Percentiles rank a stretch among this genome's conserved stretches.
Evolutionary conservation across 2,329 filamentous ascomycete genomes (phyloP).

Genomic region (Aspergillus neotritici): DNA sequence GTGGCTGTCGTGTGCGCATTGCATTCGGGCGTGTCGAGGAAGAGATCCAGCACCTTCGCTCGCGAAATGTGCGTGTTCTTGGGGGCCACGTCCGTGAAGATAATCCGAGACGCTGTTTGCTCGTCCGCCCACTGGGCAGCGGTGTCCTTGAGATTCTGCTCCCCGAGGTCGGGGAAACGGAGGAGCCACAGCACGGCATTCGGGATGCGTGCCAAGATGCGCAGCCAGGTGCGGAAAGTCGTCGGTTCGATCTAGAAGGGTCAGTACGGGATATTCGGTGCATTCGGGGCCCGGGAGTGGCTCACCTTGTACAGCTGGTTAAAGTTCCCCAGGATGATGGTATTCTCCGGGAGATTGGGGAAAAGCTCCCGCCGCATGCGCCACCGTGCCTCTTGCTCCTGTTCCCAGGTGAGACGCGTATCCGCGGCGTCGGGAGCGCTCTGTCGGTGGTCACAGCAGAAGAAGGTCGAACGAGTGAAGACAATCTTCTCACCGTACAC

Average conservation of each 20-base stretch:
- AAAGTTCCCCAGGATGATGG: conserved; percentile 92
- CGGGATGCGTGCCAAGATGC: conserved; percentile 77
- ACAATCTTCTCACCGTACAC: conserved; percentile 96
- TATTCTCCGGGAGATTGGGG: conserved; percentile 71
- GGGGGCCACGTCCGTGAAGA: conserved; percentile 94
- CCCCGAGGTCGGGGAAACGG: conserved; percentile 91
- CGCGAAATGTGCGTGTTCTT: conserved; percentile 92
- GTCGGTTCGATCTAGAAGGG: conserved; percentile 81
- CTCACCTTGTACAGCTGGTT: conserved; percentile 95
- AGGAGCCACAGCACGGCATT: conserved; percentile 92
- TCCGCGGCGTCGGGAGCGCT: conserved; percentile 71
- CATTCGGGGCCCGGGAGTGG: not conserved
- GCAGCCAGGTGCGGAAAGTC: conserved; percentile 91
- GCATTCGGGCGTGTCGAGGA: conserved; percentile 95
- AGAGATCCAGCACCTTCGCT: conserved; percentile 86
- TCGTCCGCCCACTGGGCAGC: conserved; percentile 77
- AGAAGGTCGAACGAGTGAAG: conserved; percentile 90
- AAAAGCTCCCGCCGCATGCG: conserved; percentile 90
- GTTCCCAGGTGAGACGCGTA: conserved; percentile 66
- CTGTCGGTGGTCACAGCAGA: conserved; percentile 94
- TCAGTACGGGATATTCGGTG: not conserved
- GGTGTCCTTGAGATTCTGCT: conserved; percentile 74
- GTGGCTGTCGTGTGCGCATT: conserved; percentile 97
- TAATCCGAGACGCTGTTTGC: conserved; percentile 76
- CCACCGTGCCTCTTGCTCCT: conserved; percentile 79